Conservation (phyloP, 2,329 filamentous ascomycete species). For the Grosmannia penicillata region DNA sequence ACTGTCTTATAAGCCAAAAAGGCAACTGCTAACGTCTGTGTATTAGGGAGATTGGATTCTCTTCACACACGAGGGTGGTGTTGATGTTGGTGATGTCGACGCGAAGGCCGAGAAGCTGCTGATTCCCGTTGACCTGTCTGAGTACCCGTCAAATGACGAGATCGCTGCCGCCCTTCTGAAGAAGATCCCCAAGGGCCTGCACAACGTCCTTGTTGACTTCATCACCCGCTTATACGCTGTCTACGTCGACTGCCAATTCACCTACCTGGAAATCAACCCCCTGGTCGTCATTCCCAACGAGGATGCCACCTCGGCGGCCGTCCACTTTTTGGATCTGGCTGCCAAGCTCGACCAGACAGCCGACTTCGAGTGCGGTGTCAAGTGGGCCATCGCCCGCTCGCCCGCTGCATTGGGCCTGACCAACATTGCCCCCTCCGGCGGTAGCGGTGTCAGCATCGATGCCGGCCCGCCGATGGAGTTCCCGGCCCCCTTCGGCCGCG, state of each 20-base stretch:
- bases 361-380: slow-evolving; percentile 97
- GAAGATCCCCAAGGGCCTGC: slow-evolving; percentile 87
- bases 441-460: slow-evolving; percentile 77
- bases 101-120: slow-evolving; percentile 97
- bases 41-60: slow-evolving; percentile 94
- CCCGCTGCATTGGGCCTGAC: slow-evolving; percentile 78
- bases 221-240: slow-evolving; percentile 96
- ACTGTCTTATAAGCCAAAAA: not conserved
- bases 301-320: slow-evolving; percentile 78
- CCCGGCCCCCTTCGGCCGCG: slow-evolving; percentile 95
- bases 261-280: slow-evolving; percentile 99
- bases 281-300: slow-evolving; percentile 94
- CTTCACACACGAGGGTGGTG: slow-evolving; percentile 98
- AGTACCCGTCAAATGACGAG: slow-evolving; percentile 93
- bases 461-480: slow-evolving; percentile 97
- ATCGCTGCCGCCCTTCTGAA: slow-evolving; percentile 74
- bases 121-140: slow-evolving; percentile 83
- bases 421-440: slow-evolving; percentile 43
- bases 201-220: slow-evolving; percentile 98
- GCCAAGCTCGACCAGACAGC: slow-evolving; percentile 98
- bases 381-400: slow-evolving; percentile 94
- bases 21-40: not conserved
- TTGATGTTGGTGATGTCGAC: slow-evolving; percentile 98
- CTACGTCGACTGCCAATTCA: slow-evolving; percentile 99
- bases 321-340: slow-evolving; percentile 96